phyloP scores from a whole-genome alignment of 768 basidiomycete species.

The Dictyophora rubrovolvata region DNA sequence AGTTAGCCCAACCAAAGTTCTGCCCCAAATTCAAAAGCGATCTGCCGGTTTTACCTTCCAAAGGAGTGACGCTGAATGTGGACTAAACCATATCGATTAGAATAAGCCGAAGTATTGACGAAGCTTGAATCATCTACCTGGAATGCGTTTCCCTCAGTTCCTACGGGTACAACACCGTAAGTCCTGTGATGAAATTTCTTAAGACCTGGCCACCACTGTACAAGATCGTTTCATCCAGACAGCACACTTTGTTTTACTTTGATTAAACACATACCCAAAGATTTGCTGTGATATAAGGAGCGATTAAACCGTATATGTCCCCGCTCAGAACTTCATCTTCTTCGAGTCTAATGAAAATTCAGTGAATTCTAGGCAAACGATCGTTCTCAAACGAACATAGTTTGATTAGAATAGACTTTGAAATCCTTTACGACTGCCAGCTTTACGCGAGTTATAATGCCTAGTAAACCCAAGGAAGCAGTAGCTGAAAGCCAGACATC shows the following conservation, averaged over 20 bases:
- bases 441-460: constrained; percentile 9
- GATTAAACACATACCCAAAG: not conserved
- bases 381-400: not conserved
- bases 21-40: constrained; percentile 4
- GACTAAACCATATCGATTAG: not conserved
- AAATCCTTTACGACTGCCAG: constrained; percentile 9
- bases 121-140: not conserved
- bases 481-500: constrained; percentile 12
- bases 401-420: constrained; percentile 12
- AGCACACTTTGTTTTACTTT: not conserved
- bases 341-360: constrained; percentile 1
- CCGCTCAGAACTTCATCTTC: constrained; percentile 10
- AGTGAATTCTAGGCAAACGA: not conserved
- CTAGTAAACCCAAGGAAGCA: constrained; percentile 9
- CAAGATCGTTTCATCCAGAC: not conserved
- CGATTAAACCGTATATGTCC: constrained; percentile 9
- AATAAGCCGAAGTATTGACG: not conserved
- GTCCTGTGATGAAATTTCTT: constrained; percentile 10
- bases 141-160: constrained; percentile 4
- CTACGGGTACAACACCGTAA: constrained; percentile 7
- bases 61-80: constrained; percentile 4
- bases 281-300: constrained; percentile 10
- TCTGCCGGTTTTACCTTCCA: not conserved
- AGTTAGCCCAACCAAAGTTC: not conserved
- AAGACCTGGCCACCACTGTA: constrained; percentile 12